Conservation (phyloP, 306 rosid genomes). For the Rubus parviflorus region DNA sequence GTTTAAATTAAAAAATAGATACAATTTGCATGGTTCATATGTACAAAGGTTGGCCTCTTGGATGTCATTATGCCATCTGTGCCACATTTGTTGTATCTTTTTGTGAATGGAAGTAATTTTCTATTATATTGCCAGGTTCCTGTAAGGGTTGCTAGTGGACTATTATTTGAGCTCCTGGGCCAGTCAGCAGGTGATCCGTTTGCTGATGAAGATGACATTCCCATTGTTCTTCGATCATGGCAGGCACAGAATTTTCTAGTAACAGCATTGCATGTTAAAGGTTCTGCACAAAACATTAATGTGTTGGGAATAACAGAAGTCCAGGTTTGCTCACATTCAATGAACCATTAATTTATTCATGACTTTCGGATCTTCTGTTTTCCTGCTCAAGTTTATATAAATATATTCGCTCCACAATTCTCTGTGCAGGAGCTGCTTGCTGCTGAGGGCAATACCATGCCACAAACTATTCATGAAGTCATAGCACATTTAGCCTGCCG, state of each 20-base stretch:
- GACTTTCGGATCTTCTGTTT: neutral
- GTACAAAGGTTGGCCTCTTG: neutral
- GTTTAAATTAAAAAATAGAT: neutral
- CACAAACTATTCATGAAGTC: slow-evolving; percentile 48
- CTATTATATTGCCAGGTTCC: slow-evolving; percentile 47
- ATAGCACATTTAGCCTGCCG: slow-evolving; percentile 56
- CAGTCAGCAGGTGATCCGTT: slow-evolving; percentile 68
- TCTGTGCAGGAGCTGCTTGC: slow-evolving; percentile 54
- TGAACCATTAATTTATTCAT: neutral
- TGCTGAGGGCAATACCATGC: slow-evolving; percentile 50
- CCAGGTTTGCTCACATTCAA: slow-evolving; percentile 47
- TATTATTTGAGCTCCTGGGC: slow-evolving; percentile 72
- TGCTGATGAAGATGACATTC: slow-evolving; percentile 68
- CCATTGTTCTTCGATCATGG: slow-evolving; percentile 70
- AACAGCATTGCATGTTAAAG: slow-evolving; percentile 65
- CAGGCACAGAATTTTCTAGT: slow-evolving; percentile 66
- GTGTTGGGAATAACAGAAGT: slow-evolving; percentile 68
- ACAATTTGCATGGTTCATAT: neutral
- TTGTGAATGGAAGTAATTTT: neutral
- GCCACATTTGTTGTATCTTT: neutral
- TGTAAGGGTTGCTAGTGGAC: slow-evolving; percentile 72
- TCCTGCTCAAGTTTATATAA: slow-evolving; percentile 1
- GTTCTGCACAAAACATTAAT: slow-evolving; percentile 45
- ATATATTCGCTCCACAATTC: slow-evolving; percentile 3
- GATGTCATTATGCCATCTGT: neutral